Evolutionary conservation across 805 yeast species (phyloP).

Genomic region (Candida taoyuanica): DNA sequence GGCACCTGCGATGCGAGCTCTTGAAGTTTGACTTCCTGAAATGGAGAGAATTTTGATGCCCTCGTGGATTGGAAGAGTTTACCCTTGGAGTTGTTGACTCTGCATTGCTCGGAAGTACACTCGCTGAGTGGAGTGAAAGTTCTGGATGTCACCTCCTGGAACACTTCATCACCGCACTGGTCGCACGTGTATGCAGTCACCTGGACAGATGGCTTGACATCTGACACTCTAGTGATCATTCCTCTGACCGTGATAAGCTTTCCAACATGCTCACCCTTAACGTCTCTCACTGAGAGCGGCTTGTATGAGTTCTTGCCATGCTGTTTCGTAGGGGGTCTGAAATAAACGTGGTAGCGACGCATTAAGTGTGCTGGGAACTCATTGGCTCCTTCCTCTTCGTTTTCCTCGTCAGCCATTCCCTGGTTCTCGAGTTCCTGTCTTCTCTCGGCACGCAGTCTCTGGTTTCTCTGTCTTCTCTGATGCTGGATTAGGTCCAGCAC

Average conservation of each 20-base stretch:
- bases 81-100: constrained; percentile 76
- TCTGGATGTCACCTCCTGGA: constrained; percentile 86
- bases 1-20: constrained; percentile 97
- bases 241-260: constrained; percentile 88
- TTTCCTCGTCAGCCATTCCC: constrained; percentile 27
- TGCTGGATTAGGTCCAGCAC: constrained; percentile 90
- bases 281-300: constrained; percentile 83
- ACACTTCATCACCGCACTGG: constrained; percentile 92
- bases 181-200: constrained; percentile 98
- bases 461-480: constrained; percentile 83
- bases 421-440: constrained; percentile 53
- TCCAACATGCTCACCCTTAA: constrained; percentile 80
- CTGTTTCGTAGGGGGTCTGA: constrained; percentile 63
- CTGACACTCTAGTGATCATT: constrained; percentile 91
- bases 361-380: constrained; percentile 82
- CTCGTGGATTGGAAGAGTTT: constrained; percentile 88
- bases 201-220: constrained; percentile 86
- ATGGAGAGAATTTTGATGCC: constrained; percentile 91
- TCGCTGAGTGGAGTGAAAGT: constrained; percentile 84
- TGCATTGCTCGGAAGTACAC: constrained; percentile 80
- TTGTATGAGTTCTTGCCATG: constrained; percentile 32
- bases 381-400: constrained; percentile 28
- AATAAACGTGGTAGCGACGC: constrained; percentile 81
- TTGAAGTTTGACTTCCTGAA: constrained; percentile 93
- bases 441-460: constrained; percentile 62